Percentiles rank a stretch among this genome's conserved stretches.
These are phyloP conservation scores for Rhododendron kiyosumense DNA, from an alignment of 148 eudicot species.

Conservation along the genomic window DNA sequence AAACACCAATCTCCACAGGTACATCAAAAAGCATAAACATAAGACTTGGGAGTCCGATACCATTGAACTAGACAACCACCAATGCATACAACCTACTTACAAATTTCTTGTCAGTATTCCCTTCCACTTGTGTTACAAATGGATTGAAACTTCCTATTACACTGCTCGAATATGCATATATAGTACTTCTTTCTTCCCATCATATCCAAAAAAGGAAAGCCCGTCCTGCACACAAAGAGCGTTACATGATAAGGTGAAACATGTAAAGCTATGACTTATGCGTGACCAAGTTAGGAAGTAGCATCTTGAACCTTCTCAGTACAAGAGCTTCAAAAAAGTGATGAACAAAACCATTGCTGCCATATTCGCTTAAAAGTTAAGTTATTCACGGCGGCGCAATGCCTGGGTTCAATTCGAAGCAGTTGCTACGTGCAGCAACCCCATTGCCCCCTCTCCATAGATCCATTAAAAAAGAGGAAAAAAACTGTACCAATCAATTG, in stretches of 20 bases:
- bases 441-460: not conserved
- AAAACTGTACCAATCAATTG: not conserved
- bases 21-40: not conserved
- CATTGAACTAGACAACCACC: not conserved
- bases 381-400: not conserved
- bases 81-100: not conserved
- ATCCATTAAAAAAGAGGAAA: not conserved
- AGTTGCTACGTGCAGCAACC: not conserved
- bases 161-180: not conserved
- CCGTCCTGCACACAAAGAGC: constrained; percentile 4
- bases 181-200: not conserved
- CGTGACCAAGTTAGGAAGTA: not conserved
- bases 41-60: not conserved
- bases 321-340: not conserved
- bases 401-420: not conserved
- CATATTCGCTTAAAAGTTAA: not conserved
- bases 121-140: not conserved
- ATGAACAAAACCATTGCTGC: not conserved
- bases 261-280: not conserved
- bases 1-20: not conserved
- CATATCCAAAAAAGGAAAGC: not conserved
- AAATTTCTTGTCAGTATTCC: not conserved
- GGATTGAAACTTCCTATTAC: not conserved
- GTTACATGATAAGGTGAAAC: not conserved
- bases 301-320: not conserved